These are phyloP conservation scores for Phycomyces blakesleeanus DNA, from an alignment of 192 early-diverging fungal species.

Conservation along the genomic window DNA sequence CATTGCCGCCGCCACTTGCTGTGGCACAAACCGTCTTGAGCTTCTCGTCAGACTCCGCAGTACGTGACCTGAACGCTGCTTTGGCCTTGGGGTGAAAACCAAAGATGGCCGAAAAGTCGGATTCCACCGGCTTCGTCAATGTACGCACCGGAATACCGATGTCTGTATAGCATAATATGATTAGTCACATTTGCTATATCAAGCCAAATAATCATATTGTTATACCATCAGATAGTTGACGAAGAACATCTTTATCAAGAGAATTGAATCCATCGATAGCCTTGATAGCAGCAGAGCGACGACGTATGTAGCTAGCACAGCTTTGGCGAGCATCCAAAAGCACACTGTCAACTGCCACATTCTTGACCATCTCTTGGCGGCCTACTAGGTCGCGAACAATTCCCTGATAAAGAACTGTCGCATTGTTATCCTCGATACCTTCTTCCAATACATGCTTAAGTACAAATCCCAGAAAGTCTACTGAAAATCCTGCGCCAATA, in stretches of 20 bases:
- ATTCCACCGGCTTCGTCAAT: constrained; percentile 18
- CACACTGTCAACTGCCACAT: constrained; percentile 29
- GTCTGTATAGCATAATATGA: constrained; percentile 4
- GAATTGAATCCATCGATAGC: constrained; percentile 14
- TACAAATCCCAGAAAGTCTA: constrained; percentile 35
- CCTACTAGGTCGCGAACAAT: constrained; percentile 33
- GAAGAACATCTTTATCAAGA: constrained; percentile 22
- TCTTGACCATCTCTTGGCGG: constrained; percentile 34
- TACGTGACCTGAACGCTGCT: background rate
- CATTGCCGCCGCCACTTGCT: constrained; percentile 2
- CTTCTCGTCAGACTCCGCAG: background rate
- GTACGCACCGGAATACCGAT: constrained; percentile 26
- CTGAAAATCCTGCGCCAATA: constrained; percentile 31
- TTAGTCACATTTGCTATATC: too few species aligned
- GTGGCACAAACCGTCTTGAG: constrained; percentile 2
- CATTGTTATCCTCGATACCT: constrained; percentile 27
- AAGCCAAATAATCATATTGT: too few species aligned
- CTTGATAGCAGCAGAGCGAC: constrained; percentile 22
- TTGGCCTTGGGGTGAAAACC: constrained; percentile 24
- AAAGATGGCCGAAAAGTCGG: constrained; percentile 25
- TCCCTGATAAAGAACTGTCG: constrained; percentile 28
- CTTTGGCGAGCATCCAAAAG: constrained; percentile 15
- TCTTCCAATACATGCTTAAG: constrained; percentile 22
- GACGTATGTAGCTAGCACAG: constrained; percentile 22
- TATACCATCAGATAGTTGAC: constrained; percentile 25